Conservation (phyloP, 2,329 filamentous ascomycete genomes). For the Aspergillus ochraceoroseus region DNA sequence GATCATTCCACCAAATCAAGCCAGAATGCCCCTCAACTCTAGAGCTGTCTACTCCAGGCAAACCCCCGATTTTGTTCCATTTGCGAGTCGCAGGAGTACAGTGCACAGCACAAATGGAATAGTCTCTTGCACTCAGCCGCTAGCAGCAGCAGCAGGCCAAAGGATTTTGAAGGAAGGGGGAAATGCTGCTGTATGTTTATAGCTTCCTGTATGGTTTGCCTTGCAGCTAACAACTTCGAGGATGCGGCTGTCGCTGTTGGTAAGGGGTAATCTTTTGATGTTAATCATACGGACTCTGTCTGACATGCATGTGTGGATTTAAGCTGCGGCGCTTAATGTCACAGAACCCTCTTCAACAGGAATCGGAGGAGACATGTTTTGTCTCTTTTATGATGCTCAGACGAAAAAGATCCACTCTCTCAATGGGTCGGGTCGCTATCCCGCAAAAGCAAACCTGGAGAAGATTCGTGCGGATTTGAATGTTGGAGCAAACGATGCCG, state of each 20-base stretch:
- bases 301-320: slow-evolving; percentile 4
- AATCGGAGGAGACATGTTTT: slow-evolving; percentile 96
- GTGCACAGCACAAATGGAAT: slow-evolving; percentile 92
- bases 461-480: slow-evolving; percentile 65
- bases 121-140: slow-evolving; percentile 80
- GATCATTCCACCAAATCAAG: not conserved
- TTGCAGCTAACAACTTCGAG: slow-evolving; percentile 42
- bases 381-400: slow-evolving; percentile 81
- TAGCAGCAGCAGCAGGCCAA: slow-evolving; percentile 83
- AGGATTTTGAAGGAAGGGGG: slow-evolving; percentile 80
- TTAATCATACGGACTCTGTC: not conserved
- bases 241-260: slow-evolving; percentile 94
- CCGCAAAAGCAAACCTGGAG: slow-evolving; percentile 63
- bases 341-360: slow-evolving; percentile 91
- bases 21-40: slow-evolving; percentile 47
- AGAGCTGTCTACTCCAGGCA: slow-evolving; percentile 49
- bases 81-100: slow-evolving; percentile 74
- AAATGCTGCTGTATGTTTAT: slow-evolving; percentile 74
- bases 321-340: slow-evolving; percentile 84
- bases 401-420: slow-evolving; percentile 76
- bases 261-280: slow-evolving; percentile 39
- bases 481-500: slow-evolving; percentile 53
- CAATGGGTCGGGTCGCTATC: slow-evolving; percentile 88
- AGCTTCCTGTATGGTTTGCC: not conserved
- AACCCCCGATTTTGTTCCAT: slow-evolving; percentile 42